These are phyloP conservation scores for Blastocystis sp. DNA, from an alignment of 352 stramenopile species.

Conservation along the genomic window DNA sequence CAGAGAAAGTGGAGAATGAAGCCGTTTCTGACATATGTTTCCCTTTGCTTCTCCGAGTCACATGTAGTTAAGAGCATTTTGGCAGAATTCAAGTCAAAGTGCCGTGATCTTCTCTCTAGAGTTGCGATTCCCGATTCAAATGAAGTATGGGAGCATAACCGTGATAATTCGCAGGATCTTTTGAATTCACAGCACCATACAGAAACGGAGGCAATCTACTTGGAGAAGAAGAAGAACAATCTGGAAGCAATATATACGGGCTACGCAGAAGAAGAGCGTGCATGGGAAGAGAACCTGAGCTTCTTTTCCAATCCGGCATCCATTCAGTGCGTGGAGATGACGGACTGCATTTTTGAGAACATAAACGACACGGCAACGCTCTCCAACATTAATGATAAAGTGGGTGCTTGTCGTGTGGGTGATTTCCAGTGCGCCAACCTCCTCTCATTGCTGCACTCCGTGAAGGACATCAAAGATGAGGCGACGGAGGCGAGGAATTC, in stretches of 20 bases:
- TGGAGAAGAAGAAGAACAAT: constrained; percentile 9
- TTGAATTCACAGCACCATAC: constrained; percentile 12
- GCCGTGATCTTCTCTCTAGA: background rate
- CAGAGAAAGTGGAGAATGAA: background rate
- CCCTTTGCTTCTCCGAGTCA: background rate
- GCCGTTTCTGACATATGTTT: background rate
- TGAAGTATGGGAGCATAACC: background rate
- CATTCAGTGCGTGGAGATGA: background rate
- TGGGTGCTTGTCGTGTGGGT: background rate
- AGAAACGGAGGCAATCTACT: constrained; percentile 10
- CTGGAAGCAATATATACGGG: constrained; percentile 10
- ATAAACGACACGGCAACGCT: constrained; percentile 49
- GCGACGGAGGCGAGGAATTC: background rate
- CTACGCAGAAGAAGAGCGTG: constrained; percentile 29
- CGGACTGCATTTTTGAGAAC: constrained; percentile 52
- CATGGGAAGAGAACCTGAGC: constrained; percentile 52
- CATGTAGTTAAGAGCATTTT: background rate
- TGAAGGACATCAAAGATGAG: constrained; percentile 25
- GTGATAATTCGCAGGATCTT: background rate
- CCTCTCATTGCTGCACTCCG: background rate
- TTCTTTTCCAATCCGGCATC: constrained; percentile 46
- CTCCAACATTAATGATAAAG: constrained; percentile 16
- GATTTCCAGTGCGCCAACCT: constrained; percentile 16
- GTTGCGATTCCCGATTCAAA: background rate
- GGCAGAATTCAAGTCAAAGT: background rate